Percentiles rank a stretch among this genome's conserved stretches.
Conservation (phyloP, 2,329 filamentous ascomycete genomes). For the Diaporthe citri region DNA sequence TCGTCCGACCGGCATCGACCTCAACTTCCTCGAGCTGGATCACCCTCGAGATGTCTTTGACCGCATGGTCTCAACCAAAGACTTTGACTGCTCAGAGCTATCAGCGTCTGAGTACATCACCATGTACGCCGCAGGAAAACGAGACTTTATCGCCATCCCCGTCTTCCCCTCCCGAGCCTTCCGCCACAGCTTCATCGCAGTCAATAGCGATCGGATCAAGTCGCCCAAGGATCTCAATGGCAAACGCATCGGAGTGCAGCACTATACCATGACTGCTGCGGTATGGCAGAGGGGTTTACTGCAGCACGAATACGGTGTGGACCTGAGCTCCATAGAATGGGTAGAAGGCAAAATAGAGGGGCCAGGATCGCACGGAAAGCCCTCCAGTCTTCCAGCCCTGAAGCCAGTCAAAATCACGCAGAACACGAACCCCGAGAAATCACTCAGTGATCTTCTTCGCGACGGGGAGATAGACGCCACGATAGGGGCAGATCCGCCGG, state of each 20-base stretch:
- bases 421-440: slow-evolving; percentile 46
- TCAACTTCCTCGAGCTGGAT: slow-evolving; percentile 45
- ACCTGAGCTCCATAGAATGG: slow-evolving; percentile 49
- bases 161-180: slow-evolving; percentile 50
- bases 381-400: slow-evolving; percentile 44
- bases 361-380: slow-evolving; percentile 47
- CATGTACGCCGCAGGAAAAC: slow-evolving; percentile 43
- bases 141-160: slow-evolving; percentile 48
- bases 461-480: slow-evolving; percentile 54
- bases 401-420: slow-evolving; percentile 45
- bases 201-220: slow-evolving; percentile 48
- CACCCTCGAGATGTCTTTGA: slow-evolving; percentile 51
- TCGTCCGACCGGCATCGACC: slow-evolving; percentile 45
- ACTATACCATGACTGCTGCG: slow-evolving; percentile 55
- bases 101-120: neutral
- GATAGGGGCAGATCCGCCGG: slow-evolving; percentile 50
- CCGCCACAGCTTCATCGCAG: slow-evolving; percentile 50
- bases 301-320: slow-evolving; percentile 48
- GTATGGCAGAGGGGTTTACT: slow-evolving; percentile 52
- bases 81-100: slow-evolving; percentile 48
- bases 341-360: slow-evolving; percentile 50
- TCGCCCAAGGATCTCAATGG: slow-evolving; percentile 49
- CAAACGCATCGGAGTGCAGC: slow-evolving; percentile 51
- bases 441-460: slow-evolving; percentile 49
- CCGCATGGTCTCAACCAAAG: slow-evolving; percentile 46